A percentile compares a stretch with the other conserved stretches of the same genome.
phyloP scores from a whole-genome alignment of 148 eudicot genomes.

The Amaranthus palmeri region DNA sequence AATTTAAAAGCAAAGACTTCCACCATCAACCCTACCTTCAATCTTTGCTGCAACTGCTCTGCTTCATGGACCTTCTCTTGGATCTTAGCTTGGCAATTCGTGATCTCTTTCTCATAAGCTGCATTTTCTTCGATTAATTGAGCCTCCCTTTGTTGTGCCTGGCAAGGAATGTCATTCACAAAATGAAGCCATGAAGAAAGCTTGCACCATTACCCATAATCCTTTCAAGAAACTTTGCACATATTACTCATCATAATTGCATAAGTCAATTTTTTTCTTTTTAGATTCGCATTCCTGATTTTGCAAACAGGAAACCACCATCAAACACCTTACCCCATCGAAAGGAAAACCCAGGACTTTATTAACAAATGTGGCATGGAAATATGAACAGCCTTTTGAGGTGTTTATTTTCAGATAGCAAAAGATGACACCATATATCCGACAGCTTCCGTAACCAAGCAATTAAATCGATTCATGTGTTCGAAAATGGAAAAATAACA shows the following conservation, averaged over 20 bases:
- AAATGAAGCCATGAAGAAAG: constrained; percentile 10
- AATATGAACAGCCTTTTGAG: not conserved
- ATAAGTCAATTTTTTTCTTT: constrained; percentile 3
- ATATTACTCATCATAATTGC: constrained; percentile 9
- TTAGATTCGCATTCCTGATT: not conserved
- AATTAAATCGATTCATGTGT: not conserved
- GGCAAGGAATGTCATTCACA: constrained; percentile 20
- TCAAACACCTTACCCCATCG: not conserved
- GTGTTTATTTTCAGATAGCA: not conserved
- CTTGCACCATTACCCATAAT: not conserved
- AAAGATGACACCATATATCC: not conserved
- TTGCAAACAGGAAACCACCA: constrained; percentile 5
- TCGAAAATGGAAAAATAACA: not conserved
- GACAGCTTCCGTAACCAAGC: not conserved
- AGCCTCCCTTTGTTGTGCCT: constrained; percentile 74
- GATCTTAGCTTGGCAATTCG: constrained; percentile 61
- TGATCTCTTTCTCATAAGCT: constrained; percentile 70
- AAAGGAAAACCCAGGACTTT: not conserved
- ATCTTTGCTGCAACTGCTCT: constrained; percentile 44
- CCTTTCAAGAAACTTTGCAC: constrained; percentile 5
- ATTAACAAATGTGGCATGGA: not conserved
- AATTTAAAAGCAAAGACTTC: not conserved
- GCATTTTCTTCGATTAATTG: constrained; percentile 76
- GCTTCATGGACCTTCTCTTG: constrained; percentile 78
- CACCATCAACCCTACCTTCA: constrained; percentile 48